A percentile compares a stretch with the other conserved stretches of the same genome.
These are phyloP conservation scores for Mangifera indica DNA, from an alignment of 345 rosid species.

Conservation along the genomic window DNA sequence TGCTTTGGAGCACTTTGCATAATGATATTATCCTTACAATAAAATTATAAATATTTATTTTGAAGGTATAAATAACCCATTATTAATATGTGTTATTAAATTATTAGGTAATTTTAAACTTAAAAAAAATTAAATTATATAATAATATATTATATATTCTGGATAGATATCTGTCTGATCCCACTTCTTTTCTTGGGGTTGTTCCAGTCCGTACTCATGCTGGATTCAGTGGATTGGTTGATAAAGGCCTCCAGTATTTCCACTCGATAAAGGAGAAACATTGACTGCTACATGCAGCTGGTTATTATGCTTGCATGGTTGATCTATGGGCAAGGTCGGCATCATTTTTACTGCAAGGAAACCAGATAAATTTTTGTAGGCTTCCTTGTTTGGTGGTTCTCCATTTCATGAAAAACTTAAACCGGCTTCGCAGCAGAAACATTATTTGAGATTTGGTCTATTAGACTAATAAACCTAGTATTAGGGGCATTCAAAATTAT, in stretches of 20 bases:
- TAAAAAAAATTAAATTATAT: no score
- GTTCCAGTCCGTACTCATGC: constrained; percentile 85
- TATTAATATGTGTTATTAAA: no score
- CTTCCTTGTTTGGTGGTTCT: constrained; percentile 86
- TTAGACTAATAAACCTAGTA: no score
- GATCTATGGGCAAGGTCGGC: constrained; percentile 68
- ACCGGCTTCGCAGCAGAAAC: constrained; percentile 75
- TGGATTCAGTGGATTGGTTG: constrained; percentile 76
- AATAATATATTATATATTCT: no score
- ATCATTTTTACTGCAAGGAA: constrained; percentile 68
- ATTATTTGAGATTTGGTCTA: constrained; percentile 70
- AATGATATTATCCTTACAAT: no score
- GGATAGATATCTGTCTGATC: constrained; percentile 72
- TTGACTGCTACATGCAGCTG: constrained; percentile 60
- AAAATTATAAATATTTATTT: no score
- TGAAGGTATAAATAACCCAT: no score
- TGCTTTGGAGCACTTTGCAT: constrained; percentile 60
- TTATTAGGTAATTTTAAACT: no score
- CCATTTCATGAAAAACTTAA: constrained; percentile 69
- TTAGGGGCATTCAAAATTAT: no score
- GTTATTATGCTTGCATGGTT: constrained; percentile 79
- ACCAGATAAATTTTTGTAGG: constrained; percentile 86
- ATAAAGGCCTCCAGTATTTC: constrained; percentile 67
- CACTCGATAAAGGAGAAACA: constrained; percentile 56
- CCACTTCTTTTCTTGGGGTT: constrained; percentile 71